These are phyloP conservation scores for Nicotiana attenuata DNA, from an alignment of 257 asterid species.

Conservation along the genomic window DNA sequence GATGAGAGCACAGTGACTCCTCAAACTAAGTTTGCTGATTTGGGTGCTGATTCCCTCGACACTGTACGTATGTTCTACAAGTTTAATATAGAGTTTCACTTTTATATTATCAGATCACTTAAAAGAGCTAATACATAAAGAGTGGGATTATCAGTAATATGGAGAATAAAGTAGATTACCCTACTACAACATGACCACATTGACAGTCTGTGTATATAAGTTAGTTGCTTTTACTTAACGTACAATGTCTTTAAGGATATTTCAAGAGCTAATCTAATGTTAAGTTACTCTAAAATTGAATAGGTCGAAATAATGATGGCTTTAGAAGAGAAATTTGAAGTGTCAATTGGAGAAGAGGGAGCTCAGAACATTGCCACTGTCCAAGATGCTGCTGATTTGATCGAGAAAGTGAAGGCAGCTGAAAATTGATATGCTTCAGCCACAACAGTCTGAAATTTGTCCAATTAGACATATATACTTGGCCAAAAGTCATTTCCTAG, in stretches of 20 bases:
- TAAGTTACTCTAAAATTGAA: neutral
- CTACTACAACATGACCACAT: no score
- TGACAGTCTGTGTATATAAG: neutral
- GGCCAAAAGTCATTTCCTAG: neutral
- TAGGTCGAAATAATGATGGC: constrained; percentile 58
- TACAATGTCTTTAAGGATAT: neutral
- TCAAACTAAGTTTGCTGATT: constrained; percentile 40
- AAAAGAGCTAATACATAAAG: no score
- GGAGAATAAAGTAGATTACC: no score
- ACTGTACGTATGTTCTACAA: no score
- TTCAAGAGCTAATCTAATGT: no score
- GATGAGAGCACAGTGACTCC: constrained; percentile 36
- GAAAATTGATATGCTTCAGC: neutral
- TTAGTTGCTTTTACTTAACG: neutral
- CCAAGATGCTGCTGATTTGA: constrained; percentile 59
- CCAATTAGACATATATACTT: neutral
- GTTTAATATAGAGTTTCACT: no score
- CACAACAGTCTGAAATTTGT: neutral
- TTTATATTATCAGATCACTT: no score
- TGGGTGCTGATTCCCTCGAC: constrained; percentile 55
- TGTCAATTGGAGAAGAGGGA: constrained; percentile 50
- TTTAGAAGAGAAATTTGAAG: constrained; percentile 46
- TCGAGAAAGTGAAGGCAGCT: constrained; percentile 43
- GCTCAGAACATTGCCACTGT: constrained; percentile 53
- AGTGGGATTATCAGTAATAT: no score